A percentile compares a stretch with the other conserved stretches of the same genome.
phyloP scores from a whole-genome alignment of 225 moss, liverwort and hornwort genomes.

The Ulota crispa region DNA sequence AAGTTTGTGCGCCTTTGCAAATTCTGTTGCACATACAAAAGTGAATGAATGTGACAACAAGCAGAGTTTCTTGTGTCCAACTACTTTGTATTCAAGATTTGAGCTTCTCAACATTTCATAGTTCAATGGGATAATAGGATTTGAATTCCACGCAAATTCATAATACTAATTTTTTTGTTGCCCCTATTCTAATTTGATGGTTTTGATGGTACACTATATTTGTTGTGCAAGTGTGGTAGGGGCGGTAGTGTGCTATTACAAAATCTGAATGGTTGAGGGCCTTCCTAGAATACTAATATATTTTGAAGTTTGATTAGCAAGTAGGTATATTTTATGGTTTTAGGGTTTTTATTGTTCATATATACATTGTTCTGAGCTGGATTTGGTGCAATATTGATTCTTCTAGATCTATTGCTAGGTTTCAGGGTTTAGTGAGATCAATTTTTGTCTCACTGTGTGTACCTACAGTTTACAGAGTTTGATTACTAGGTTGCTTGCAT shows the following conservation, averaged over 20 bases:
- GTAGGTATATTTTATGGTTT: not conserved
- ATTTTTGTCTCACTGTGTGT: too few species aligned
- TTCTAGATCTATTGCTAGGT: too few species aligned
- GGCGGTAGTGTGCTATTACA: not conserved
- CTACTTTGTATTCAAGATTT: not conserved
- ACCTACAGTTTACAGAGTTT: too few species aligned
- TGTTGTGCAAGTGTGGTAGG: slow-evolving; percentile 3
- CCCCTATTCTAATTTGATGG: not conserved
- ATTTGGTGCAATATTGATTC: too few species aligned
- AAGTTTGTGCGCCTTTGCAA: not conserved
- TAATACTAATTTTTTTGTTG: not conserved
- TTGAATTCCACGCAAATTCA: not conserved
- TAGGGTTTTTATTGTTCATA: too few species aligned
- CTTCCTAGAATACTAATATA: not conserved
- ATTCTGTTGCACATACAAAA: not conserved
- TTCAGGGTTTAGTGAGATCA: too few species aligned
- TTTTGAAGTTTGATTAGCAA: slow-evolving; percentile 5
- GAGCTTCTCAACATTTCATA: not conserved
- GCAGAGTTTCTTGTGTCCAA: not conserved
- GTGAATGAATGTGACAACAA: not conserved
- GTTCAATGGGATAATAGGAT: not conserved
- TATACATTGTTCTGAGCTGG: too few species aligned
- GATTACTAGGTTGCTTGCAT: too few species aligned
- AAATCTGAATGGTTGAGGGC: not conserved
- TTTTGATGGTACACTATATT: not conserved